These are phyloP conservation scores for Chrysoporthe cubensis DNA, from an alignment of 2,329 filamentous ascomycete genomes.

Conservation along the genomic window DNA sequence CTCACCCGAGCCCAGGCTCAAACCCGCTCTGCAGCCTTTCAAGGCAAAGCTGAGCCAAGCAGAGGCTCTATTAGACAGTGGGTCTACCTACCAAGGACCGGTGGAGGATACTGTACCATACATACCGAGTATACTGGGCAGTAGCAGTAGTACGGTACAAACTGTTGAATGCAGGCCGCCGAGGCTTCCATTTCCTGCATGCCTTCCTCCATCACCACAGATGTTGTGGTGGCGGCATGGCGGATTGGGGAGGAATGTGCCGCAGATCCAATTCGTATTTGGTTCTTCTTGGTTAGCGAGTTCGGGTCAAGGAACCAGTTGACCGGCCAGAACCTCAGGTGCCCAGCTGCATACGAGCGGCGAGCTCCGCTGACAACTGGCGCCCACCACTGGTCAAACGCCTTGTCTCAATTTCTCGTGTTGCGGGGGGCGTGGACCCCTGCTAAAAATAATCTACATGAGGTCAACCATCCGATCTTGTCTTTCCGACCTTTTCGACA, in stretches of 20 bases:
- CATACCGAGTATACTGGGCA: not conserved
- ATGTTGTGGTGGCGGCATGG: slow-evolving; percentile 5
- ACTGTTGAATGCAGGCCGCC: not conserved
- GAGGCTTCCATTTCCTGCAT: not conserved
- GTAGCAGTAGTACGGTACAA: not conserved
- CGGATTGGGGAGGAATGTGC: not conserved
- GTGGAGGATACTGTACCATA: not conserved
- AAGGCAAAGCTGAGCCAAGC: slow-evolving; percentile 2
- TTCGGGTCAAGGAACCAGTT: not conserved
- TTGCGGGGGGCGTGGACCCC: slow-evolving; percentile 23
- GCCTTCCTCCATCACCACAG: not conserved
- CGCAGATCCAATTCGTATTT: slow-evolving; percentile 15
- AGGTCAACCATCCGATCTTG: slow-evolving; percentile 21
- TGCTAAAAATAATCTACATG: slow-evolving; percentile 30
- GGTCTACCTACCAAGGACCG: not conserved
- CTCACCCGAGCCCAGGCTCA: not conserved
- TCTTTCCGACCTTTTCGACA: not conserved
- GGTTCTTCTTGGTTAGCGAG: not conserved
- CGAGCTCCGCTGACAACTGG: slow-evolving; percentile 10
- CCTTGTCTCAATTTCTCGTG: slow-evolving; percentile 29
- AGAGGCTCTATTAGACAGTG: not conserved
- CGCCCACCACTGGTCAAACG: slow-evolving; percentile 9
- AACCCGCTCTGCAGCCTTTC: not conserved
- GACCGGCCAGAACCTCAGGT: not conserved
- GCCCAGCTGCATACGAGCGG: not conserved